Evolutionary conservation across 2,329 filamentous ascomycete genomes (phyloP), one percentile per base, ranked within the genome.

Genomic region (Venturia aucupariae): DNA sequence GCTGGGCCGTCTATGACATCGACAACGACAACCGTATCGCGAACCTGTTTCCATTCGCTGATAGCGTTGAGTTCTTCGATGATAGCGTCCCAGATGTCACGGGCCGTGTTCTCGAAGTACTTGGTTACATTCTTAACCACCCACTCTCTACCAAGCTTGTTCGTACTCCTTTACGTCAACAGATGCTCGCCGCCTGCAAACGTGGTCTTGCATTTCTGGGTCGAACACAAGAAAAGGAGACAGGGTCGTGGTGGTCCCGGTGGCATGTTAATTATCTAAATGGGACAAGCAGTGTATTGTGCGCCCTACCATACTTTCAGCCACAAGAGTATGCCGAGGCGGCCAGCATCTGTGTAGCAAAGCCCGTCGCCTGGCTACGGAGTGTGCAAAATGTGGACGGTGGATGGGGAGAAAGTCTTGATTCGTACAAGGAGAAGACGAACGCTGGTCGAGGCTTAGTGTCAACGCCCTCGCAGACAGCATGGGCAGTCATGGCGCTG

Each of bases 381-480:
- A 38, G 32, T 30, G 30, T 27, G 30, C 59, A 61, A 27, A 61
- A 61, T 30, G 15, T 17, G 15, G 59, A 61, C 59, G 59, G 35
- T 19, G 59, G 35, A 15, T 61, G 59, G 59, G 59, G 59, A 35
- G 59, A 61, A 17, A 41, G 41, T 42, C 59, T 61, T 17, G 41
- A 17, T 35, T 39, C 32, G 32, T 61, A 61, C 59, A 61, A 44
- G 30, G 59, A 61, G 15, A 35, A 41, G 32, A n/a, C 32, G 15
- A 24, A 22, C 32, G 59, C 59, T 24, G 59, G 59, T n/a, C 30
- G 38, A 38, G 59, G 35, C 24, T 24, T 46, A 7, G 38, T 42
- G 15, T 61, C 59, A 22, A 61, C 32, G 17, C 32, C 59, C 59
- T 61, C 59, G 32, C 59, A 61, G 59, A 61, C 59, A 17, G 59